Evolutionary conservation across 208 protist genomes (phyloP).

Genomic region (Leishmania major): DNA sequence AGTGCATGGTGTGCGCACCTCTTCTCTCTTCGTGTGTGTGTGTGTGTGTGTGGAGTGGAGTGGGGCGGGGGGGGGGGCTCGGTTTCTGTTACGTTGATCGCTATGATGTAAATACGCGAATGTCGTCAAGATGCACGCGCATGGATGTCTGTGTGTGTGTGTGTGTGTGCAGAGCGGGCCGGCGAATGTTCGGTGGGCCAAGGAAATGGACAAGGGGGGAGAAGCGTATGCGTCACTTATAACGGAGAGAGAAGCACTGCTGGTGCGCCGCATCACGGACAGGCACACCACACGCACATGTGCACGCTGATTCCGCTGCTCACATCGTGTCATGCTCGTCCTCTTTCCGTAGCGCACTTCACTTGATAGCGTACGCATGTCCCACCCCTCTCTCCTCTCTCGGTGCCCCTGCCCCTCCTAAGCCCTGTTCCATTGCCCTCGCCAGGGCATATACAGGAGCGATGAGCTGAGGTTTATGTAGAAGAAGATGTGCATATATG

Average conservation of each 20-base stretch:
- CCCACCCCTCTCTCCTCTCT: background rate
- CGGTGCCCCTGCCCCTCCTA: background rate
- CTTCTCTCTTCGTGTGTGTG: too few species aligned
- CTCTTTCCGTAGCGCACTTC: background rate
- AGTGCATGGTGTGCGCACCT: background rate
- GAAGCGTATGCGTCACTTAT: background rate
- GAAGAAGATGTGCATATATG: background rate
- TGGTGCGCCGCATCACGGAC: background rate
- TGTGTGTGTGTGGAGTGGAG: background rate
- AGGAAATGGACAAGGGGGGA: background rate
- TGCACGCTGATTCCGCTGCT: background rate
- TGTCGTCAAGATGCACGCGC: background rate
- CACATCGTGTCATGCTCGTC: background rate
- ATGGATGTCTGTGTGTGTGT: constrained; percentile 1
- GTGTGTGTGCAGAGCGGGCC: background rate
- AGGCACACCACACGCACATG: background rate
- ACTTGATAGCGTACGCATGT: background rate
- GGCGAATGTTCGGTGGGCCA: background rate
- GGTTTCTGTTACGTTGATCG: background rate
- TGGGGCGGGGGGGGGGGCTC: background rate
- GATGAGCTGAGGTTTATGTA: constrained; percentile 2
- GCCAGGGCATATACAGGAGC: background rate
- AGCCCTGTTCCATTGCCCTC: background rate
- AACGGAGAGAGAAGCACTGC: background rate
- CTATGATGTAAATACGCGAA: background rate